Percentiles rank a stretch among this genome's conserved stretches.
Conservation (phyloP, 2,329 filamentous ascomycete species). For the Cladosporium sp. region DNA sequence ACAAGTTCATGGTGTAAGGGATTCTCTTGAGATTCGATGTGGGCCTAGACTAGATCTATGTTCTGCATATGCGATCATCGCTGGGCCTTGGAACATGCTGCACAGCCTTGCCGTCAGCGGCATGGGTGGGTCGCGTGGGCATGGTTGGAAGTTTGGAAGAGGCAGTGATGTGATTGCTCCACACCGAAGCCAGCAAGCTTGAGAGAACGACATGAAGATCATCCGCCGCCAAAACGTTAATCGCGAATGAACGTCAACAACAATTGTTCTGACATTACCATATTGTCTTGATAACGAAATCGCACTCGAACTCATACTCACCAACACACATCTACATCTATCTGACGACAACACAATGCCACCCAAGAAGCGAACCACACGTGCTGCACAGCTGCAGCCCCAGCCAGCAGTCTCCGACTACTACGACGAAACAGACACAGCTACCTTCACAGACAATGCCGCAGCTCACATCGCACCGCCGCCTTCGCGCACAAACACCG, state of each 20-base stretch:
- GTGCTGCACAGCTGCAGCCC: slow-evolving; percentile 15
- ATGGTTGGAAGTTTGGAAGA: slow-evolving; percentile 4
- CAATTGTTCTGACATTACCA: background rate
- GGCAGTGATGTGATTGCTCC: background rate
- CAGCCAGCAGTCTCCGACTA: slow-evolving; percentile 41
- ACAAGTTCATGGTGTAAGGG: background rate
- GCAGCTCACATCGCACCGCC: slow-evolving; percentile 34
- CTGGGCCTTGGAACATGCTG: background rate
- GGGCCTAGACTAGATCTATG: background rate
- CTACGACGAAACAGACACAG: slow-evolving; percentile 45
- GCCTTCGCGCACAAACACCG: slow-evolving; percentile 66
- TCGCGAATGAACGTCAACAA: background rate
- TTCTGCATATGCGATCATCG: slow-evolving; percentile 3
- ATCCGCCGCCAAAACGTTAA: background rate
- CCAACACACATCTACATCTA: background rate
- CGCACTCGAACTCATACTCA: background rate
- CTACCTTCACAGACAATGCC: slow-evolving; percentile 23
- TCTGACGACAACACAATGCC: background rate
- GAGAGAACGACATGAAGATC: background rate
- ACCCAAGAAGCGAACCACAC: slow-evolving; percentile 5
- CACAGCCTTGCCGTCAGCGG: background rate
- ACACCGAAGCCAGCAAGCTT: background rate
- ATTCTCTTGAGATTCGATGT: background rate
- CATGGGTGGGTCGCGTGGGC: slow-evolving; percentile 9
- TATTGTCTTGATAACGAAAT: background rate